Conservation (phyloP, 768 basidiomycete genomes). For the Amanita inopinata region DNA sequence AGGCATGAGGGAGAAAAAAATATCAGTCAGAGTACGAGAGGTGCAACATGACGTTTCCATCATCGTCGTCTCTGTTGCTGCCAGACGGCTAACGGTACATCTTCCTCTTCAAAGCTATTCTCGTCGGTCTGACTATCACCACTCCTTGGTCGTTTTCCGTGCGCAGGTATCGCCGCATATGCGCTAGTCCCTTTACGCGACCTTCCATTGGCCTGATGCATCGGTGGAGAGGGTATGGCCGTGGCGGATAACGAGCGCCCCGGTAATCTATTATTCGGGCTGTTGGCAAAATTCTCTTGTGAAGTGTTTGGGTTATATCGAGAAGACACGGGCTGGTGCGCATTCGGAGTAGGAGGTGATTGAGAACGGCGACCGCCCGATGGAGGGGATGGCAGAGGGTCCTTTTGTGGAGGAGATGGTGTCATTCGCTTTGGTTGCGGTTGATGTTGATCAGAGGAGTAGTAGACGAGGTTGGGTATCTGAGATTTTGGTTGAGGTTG, state of each 20-base stretch:
- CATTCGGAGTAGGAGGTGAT: constrained; percentile 40
- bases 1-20: constrained; percentile 6
- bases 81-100: constrained; percentile 70
- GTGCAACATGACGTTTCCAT: too few species aligned
- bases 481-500: constrained; percentile 21
- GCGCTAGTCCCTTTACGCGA: constrained; percentile 57
- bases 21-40: constrained; percentile 8
- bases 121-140: constrained; percentile 26
- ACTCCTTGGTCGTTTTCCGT: constrained; percentile 31
- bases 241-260: constrained; percentile 69
- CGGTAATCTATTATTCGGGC: constrained; percentile 29
- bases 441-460: constrained; percentile 29
- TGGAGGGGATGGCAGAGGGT: constrained; percentile 19
- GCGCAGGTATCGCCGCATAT: constrained; percentile 38
- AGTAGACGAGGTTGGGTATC: constrained; percentile 28
- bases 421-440: constrained; percentile 36
- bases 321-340: constrained; percentile 25
- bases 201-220: constrained; percentile 37
- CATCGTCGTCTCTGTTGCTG: constrained; percentile 63
- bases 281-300: constrained; percentile 22
- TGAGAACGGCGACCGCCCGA: constrained; percentile 32
- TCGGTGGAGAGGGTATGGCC: constrained; percentile 29
- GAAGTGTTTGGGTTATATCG: constrained; percentile 23
- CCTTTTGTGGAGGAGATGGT: constrained; percentile 23
- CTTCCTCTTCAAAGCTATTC: constrained; percentile 55